Evolutionary conservation across 2,329 filamentous ascomycete species (phyloP).

Genomic region (Aureobasidium pullulans): DNA sequence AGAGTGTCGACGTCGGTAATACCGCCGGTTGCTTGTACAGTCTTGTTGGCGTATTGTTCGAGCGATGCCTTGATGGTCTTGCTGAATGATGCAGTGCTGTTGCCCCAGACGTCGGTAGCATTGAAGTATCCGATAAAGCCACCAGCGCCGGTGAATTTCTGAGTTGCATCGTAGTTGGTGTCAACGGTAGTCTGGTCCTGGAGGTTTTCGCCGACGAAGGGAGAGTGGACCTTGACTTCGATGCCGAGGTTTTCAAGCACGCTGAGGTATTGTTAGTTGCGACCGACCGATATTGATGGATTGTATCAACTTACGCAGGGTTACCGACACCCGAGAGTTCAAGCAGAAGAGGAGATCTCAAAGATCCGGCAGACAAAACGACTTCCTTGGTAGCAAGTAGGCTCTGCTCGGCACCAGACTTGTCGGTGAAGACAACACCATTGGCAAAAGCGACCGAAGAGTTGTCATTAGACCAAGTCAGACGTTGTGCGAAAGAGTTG

Average conservation of each 20-base stretch:
- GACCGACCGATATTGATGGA: constrained; percentile 24
- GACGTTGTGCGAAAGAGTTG: constrained; percentile 36
- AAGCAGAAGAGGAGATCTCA: constrained; percentile 28
- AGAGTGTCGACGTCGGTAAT: constrained; percentile 37
- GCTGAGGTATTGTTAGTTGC: constrained; percentile 21
- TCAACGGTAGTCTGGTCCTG: constrained; percentile 22
- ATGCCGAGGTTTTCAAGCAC: constrained; percentile 25
- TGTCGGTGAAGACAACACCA: constrained; percentile 4
- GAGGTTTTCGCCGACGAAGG: constrained; percentile 29
- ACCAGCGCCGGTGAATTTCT: constrained; percentile 27
- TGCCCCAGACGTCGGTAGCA: constrained; percentile 30
- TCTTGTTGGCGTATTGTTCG: constrained; percentile 22
- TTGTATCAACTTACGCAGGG: background rate
- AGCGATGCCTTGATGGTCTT: constrained; percentile 22
- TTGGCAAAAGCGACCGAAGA: background rate
- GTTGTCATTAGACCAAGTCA: constrained; percentile 30
- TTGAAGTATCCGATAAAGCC: constrained; percentile 28
- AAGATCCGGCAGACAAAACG: constrained; percentile 30
- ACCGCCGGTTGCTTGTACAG: constrained; percentile 22
- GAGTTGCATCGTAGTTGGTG: constrained; percentile 19
- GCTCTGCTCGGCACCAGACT: background rate
- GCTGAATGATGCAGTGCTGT: constrained; percentile 18
- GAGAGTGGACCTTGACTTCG: constrained; percentile 24
- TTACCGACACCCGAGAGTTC: constrained; percentile 33
- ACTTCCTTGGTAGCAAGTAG: constrained; percentile 24